Evolutionary conservation across 176 grass and related monocot genomes (phyloP), one percentile per base, ranked within the genome.

Genomic region (Puya raimondii): DNA sequence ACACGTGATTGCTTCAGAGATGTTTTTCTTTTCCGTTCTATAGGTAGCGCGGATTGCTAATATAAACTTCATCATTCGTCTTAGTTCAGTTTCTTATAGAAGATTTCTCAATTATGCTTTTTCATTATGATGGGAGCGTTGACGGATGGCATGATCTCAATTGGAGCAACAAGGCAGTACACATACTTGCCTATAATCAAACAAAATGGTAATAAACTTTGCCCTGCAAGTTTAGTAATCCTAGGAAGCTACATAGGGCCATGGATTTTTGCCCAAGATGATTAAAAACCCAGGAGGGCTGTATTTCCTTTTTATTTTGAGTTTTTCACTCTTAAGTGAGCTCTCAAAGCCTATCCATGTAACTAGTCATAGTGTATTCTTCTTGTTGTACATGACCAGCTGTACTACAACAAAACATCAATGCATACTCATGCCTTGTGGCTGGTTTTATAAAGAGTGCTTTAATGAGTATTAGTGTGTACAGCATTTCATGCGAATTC

Each of bases 121-220:
- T 97, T 81, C 94, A 97, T 78, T 97, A 97, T 26, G 94, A 97
- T 69, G 94, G 94, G 17, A 90, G 92, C 73, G 86, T 90, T n/a
- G 89, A 92, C 72, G 89, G 84, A 67, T 97, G 94, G 94, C 82
- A 48, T 26, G 82, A 85, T 74, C 84, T 97, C 15, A 70, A 87
- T 58, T 97, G 94, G 94, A 90, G 85, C 66, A 72, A 81, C 56
- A 92, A 86, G 77, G 94, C 84, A 63, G 79, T 97, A 68, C 94
- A 97, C 63, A 72, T 97, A 70, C 74, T 92, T 18, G 94, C 94
- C 58, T 78, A 79, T 69, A 97, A 97, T 64, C 94, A 97, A 75
- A 97, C 94, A 16, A 97, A 97, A 79, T 97, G 94, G 94, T 97
- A 89, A 74, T 52, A 66, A 10, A 20, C 12, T 27, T 48, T 69